phyloP scores from a whole-genome alignment of 2,329 filamentous ascomycete genomes.

The Colletotrichum endophyticum region DNA sequence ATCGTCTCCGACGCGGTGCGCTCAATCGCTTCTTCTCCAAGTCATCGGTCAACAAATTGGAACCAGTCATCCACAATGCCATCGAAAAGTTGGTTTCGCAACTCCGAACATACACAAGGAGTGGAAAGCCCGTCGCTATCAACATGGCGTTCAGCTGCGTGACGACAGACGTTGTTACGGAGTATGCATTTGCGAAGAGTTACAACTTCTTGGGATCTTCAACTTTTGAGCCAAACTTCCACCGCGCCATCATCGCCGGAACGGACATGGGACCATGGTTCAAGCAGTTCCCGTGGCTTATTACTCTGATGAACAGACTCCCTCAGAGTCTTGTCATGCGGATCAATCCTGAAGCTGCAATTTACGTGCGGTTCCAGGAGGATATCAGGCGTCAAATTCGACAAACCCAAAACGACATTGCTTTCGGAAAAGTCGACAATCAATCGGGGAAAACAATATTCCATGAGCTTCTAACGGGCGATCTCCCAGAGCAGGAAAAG shows the following conservation, averaged over 20 bases:
- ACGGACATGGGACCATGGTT: background rate
- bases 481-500: background rate
- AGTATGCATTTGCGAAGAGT: background rate
- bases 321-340: background rate
- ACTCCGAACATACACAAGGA: background rate
- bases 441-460: background rate
- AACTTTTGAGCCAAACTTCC: background rate
- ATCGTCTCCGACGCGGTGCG: background rate
- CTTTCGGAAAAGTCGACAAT: background rate
- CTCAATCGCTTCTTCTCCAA: background rate
- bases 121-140: constrained; percentile 30
- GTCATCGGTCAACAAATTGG: background rate
- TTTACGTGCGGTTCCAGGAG: background rate
- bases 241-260: background rate
- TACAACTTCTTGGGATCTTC: background rate
- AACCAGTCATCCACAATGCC: background rate
- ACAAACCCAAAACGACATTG: background rate
- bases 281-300: background rate
- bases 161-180: constrained; percentile 2
- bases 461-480: background rate
- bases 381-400: background rate
- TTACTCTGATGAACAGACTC: background rate
- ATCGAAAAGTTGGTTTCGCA: background rate
- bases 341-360: background rate
- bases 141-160: constrained; percentile 30